Evolutionary conservation across 2,329 filamentous ascomycete species (phyloP).

Genomic region (Fusarium domesticum): DNA sequence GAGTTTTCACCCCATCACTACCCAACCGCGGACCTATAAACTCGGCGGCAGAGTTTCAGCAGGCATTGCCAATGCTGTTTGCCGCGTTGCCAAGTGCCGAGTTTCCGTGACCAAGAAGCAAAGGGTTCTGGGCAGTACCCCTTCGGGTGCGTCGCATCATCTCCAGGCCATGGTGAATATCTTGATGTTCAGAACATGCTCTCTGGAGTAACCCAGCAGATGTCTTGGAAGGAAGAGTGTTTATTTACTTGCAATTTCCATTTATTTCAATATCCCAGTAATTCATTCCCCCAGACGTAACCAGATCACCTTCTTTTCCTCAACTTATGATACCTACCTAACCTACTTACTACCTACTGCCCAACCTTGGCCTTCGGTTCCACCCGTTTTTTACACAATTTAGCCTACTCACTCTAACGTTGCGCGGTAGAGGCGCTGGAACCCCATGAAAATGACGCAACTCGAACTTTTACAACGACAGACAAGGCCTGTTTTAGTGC

Average conservation of each 20-base stretch:
- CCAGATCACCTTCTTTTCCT: neutral
- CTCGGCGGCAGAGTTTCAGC: neutral
- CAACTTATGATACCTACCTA: neutral
- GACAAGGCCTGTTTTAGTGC: conserved; percentile 17
- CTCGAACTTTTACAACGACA: conserved; percentile 22
- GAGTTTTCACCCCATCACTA: neutral
- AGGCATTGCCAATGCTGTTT: conserved; percentile 13
- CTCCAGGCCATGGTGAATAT: conserved; percentile 6
- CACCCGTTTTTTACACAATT: too few species aligned
- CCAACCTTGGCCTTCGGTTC: neutral
- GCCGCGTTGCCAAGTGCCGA: conserved; percentile 21
- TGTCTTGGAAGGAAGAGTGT: neutral
- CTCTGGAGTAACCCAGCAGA: neutral
- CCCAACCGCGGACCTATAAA: conserved; percentile 5
- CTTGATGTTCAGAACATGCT: conserved; percentile 3
- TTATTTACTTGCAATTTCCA: neutral
- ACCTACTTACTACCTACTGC: too few species aligned
- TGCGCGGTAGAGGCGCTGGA: neutral
- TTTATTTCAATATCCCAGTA: neutral
- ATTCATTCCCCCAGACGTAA: neutral
- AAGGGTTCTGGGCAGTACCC: conserved; percentile 6
- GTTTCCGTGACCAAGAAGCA: conserved; percentile 14
- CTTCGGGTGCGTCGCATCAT: conserved; percentile 15
- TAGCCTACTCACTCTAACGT: neutral
- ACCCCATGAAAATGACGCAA: conserved; percentile 27